Evolutionary conservation across 169 alveolate species (phyloP), one percentile per base, ranked within the genome.

Genomic region (Hepatocystis sp.): DNA sequence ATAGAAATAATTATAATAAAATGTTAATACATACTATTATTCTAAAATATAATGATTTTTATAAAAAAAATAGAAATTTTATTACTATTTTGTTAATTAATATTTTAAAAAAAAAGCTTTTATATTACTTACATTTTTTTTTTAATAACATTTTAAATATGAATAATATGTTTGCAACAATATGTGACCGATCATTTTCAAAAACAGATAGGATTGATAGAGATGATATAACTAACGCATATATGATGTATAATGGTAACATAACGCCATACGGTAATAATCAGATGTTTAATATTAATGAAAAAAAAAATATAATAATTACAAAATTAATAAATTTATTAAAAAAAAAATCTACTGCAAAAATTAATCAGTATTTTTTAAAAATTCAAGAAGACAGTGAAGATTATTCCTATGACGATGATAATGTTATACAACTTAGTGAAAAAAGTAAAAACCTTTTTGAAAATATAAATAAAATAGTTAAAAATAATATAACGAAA

Each of bases 51-150:
- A 46, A 81, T 28, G 34, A 42, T 8, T 17, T 81, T 1, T 34
- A 49, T 63, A 25, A 47, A 64, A 47, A 53, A 65, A 81, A 81
- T 46, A 49, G 11, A 53, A 52, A 61, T 23, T 60, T 36, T 47
- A 61, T 81, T 21, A 49, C 63, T 0, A 46, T 28, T 7, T 4
- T 34, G 2, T 61, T 81, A 42, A 84, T 81, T n/a, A 32, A 10
- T 7, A n/a, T 36, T 32, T 40, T 81, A 65, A 81, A 81, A 55
- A 81, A 28, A 0, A 81, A 81, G 27, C 23, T 76, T 17, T 58
- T 32, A 76, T 15, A 8, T 44, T 13, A 23, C 28, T 39, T 76
- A 7, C 25, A 44, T 15, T 46, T 36, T 1, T 76, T 76, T 64
- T 17, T 58, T 17, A 58, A 40, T 19, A 60, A 58, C 19, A 25